phyloP scores from a whole-genome alignment of 2,329 filamentous ascomycete species.

The Magnaporthiopsis incrustans region DNA sequence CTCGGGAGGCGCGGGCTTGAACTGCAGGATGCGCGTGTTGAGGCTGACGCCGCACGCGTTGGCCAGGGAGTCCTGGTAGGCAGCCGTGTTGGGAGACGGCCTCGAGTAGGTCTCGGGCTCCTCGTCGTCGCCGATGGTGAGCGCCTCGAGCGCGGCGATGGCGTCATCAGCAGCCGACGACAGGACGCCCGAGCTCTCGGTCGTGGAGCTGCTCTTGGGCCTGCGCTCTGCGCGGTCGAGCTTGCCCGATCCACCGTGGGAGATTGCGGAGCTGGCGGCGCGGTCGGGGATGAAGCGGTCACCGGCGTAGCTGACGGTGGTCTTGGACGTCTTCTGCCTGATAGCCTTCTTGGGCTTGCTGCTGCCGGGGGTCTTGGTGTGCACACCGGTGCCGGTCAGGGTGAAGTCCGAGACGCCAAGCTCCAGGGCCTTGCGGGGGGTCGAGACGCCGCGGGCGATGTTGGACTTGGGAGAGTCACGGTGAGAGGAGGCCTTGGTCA shows the following conservation, averaged over 20 bases:
- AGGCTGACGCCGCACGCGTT: slow-evolving; percentile 63
- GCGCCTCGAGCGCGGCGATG: slow-evolving; percentile 67
- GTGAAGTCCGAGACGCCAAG: slow-evolving; percentile 89
- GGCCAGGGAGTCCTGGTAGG: slow-evolving; percentile 19
- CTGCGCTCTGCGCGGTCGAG: slow-evolving; percentile 63
- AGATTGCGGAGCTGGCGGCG: slow-evolving; percentile 77
- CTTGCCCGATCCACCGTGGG: slow-evolving; percentile 76
- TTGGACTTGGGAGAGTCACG: slow-evolving; percentile 95
- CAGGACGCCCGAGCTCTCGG: slow-evolving; percentile 67
- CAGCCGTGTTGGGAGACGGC: slow-evolving; percentile 72
- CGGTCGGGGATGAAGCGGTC: slow-evolving; percentile 98
- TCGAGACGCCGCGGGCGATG: slow-evolving; percentile 67
- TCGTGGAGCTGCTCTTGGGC: slow-evolving; percentile 51
- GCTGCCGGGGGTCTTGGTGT: slow-evolving; percentile 49
- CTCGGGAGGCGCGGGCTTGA: slow-evolving; percentile 97
- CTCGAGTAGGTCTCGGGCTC: slow-evolving; percentile 63
- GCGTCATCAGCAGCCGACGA: slow-evolving; percentile 75
- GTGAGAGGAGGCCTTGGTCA: slow-evolving; percentile 62
- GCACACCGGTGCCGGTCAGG: slow-evolving; percentile 70
- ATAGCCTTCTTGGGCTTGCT: slow-evolving; percentile 53
- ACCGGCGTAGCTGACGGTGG: slow-evolving; percentile 70
- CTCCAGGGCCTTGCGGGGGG: slow-evolving; percentile 76
- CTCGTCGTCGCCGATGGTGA: slow-evolving; percentile 71
- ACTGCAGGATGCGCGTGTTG: slow-evolving; percentile 91
- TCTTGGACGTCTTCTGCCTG: slow-evolving; percentile 57